phyloP scores from a whole-genome alignment of 805 yeast species.

The Ogataea paraovalis region DNA sequence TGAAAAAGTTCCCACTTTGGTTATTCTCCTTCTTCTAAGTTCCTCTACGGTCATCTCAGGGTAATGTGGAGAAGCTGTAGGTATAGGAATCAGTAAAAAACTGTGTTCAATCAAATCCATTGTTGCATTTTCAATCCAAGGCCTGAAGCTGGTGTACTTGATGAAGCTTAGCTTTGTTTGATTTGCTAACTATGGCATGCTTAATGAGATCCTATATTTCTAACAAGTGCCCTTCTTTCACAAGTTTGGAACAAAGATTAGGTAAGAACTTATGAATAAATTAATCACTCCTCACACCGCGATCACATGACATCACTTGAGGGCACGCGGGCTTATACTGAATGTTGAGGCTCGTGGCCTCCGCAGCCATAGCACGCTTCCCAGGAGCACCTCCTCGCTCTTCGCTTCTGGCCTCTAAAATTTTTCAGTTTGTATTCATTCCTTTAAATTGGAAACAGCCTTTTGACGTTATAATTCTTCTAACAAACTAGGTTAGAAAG shows the following conservation, averaged over 20 bases:
- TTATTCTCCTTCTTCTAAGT: not conserved
- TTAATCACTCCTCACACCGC: not conserved
- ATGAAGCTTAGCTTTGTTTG: too few relatives aligned
- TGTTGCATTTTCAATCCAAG: not conserved
- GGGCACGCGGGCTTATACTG: not conserved
- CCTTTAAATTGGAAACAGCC: too few relatives aligned
- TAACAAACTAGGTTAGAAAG: conserved; percentile 32
- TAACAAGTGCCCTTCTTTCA: not conserved
- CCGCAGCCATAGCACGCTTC: too few relatives aligned
- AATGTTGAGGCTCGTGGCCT: not conserved
- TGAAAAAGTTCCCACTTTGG: not conserved
- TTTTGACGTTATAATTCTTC: not conserved
- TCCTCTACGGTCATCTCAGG: not conserved
- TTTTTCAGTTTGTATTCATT: not conserved
- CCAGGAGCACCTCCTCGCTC: not conserved
- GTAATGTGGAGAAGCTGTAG: not conserved
- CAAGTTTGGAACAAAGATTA: too few relatives aligned
- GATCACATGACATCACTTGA: not conserved
- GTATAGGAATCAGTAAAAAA: not conserved
- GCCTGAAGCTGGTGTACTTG: too few relatives aligned
- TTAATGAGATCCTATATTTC: too few relatives aligned
- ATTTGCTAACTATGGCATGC: too few relatives aligned
- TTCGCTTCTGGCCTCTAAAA: not conserved
- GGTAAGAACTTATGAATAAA: too few relatives aligned
- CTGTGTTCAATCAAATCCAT: not conserved